Percentiles rank a stretch among this genome's conserved stretches.
Conservation (phyloP, 306 rosid genomes). For the Cercis canadensis region DNA sequence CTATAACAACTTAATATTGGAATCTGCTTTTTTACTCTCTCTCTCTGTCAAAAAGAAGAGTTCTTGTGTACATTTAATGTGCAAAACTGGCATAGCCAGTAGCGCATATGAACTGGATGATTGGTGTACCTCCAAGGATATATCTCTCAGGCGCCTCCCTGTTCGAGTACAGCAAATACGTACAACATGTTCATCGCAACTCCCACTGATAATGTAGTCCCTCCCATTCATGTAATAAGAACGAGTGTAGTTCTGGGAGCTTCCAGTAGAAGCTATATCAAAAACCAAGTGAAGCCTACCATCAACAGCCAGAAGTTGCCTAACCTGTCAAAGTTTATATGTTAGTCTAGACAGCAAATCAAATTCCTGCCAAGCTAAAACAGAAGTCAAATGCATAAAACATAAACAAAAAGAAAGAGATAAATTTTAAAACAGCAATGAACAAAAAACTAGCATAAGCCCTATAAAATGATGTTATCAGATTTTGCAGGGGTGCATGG, state of each 20-base stretch:
- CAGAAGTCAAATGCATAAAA: conserved; percentile 1
- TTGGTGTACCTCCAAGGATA: conserved; percentile 73
- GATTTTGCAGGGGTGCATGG: no score
- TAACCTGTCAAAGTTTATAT: conserved; percentile 57
- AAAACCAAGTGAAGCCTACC: conserved; percentile 83
- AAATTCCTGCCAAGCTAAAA: neutral
- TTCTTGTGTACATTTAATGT: neutral
- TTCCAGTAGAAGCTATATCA: conserved; percentile 73
- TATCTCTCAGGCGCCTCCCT: conserved; percentile 80
- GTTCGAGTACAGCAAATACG: conserved; percentile 87
- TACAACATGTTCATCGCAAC: conserved; percentile 87
- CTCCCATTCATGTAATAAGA: conserved; percentile 90
- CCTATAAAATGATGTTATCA: neutral
- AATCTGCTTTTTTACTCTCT: neutral
- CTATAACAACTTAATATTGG: no score
- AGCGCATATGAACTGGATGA: conserved; percentile 24
- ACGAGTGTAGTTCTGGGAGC: conserved; percentile 81
- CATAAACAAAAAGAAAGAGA: neutral
- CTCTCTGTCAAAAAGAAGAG: neutral
- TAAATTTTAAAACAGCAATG: neutral
- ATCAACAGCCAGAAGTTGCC: conserved; percentile 80
- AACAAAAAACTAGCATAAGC: neutral
- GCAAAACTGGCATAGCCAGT: conserved; percentile 15
- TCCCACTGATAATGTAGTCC: conserved; percentile 85
- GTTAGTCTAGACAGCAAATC: conserved; percentile 31